Conservation (phyloP, 768 basidiomycete genomes). For the Mycena leptocephala region DNA sequence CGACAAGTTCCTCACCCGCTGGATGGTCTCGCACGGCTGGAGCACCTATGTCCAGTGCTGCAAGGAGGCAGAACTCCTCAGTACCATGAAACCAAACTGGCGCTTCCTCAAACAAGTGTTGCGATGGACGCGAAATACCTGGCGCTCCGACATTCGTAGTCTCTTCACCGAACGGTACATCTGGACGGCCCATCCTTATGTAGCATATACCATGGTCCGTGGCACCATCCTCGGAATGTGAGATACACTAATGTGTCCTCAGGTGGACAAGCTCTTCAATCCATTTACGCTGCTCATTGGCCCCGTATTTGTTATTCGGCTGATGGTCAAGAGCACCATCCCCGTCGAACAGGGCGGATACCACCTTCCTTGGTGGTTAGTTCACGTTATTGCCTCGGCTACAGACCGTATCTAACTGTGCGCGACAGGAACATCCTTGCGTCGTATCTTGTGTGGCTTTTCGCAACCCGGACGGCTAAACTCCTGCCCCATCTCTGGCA, state of each 20-base stretch:
- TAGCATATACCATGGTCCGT: constrained; percentile 93
- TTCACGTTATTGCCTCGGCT: constrained; percentile 27
- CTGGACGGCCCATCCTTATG: constrained; percentile 93
- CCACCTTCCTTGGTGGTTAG: constrained; percentile 88
- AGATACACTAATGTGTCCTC: no score
- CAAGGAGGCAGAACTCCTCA: constrained; percentile 87
- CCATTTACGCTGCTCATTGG: constrained; percentile 91
- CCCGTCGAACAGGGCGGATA: constrained; percentile 79
- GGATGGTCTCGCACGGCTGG: constrained; percentile 98
- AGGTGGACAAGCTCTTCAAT: constrained; percentile 91
- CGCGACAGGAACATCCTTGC: constrained; percentile 74
- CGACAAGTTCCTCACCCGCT: constrained; percentile 94
- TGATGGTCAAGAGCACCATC: constrained; percentile 87
- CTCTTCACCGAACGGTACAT: constrained; percentile 91
- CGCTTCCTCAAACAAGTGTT: constrained; percentile 95
- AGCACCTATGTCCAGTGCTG: constrained; percentile 94
- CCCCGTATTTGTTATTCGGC: constrained; percentile 81
- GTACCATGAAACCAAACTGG: constrained; percentile 98
- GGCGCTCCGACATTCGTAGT: constrained; percentile 91
- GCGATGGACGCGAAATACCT: constrained; percentile 95
- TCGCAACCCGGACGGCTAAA: constrained; percentile 84
- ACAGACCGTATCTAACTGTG: constrained; percentile 18
- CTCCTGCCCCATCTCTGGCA: constrained; percentile 89
- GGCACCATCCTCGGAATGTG: no score
- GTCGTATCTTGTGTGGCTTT: constrained; percentile 81